Conservation (phyloP, 495 filamentous ascomycete genomes). For the Umbilicaria muhlenbergii region DNA sequence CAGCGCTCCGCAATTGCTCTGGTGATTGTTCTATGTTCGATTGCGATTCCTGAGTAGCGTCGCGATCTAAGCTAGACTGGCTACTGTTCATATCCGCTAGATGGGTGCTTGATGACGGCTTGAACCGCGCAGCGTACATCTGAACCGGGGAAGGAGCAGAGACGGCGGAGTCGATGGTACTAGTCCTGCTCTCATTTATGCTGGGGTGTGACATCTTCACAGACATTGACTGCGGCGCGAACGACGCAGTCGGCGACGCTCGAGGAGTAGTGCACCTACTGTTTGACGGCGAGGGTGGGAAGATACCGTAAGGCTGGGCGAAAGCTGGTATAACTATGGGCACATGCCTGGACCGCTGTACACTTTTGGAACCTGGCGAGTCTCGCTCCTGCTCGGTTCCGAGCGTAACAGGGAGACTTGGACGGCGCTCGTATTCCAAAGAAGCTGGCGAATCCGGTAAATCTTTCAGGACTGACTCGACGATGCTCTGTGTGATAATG, state of each 20-base stretch:
- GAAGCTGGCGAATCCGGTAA: constrained; percentile 4
- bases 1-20: background rate
- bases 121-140: constrained; percentile 20
- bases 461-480: constrained; percentile 8
- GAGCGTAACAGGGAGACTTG: background rate
- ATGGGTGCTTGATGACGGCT: constrained; percentile 12
- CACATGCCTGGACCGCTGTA: constrained; percentile 9
- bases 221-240: constrained; percentile 7
- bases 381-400: background rate
- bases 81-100: constrained; percentile 33
- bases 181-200: constrained; percentile 28
- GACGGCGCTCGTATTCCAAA: background rate
- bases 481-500: constrained; percentile 10
- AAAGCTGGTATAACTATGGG: constrained; percentile 15
- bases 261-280: constrained; percentile 9
- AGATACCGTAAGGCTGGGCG: constrained; percentile 8
- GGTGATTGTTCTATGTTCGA: background rate
- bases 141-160: constrained; percentile 30
- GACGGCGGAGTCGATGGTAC: constrained; percentile 43
- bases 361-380: background rate
- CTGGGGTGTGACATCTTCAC: constrained; percentile 13
- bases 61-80: constrained; percentile 32
- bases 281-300: constrained; percentile 7
- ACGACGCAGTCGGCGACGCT: constrained; percentile 5
- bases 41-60: constrained; percentile 7